Conservation (phyloP, 768 basidiomycete species). For the Gymnopilus dilepis region DNA sequence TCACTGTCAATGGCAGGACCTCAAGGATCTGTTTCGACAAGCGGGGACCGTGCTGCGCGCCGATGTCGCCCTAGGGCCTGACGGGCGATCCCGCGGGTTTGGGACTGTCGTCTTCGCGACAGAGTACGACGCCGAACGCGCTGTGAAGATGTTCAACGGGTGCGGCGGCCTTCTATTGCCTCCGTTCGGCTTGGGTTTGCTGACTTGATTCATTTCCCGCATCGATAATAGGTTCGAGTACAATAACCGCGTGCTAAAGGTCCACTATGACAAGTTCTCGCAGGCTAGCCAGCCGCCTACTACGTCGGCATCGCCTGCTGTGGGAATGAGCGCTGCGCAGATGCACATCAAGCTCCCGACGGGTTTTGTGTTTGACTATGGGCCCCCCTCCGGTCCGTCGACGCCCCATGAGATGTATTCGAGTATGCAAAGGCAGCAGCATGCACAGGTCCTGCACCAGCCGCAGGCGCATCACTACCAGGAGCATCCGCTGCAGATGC, state of each 20-base stretch:
- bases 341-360: conserved; percentile 39
- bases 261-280: conserved; percentile 88
- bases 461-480: conserved; percentile 71
- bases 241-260: conserved; percentile 85
- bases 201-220: background rate
- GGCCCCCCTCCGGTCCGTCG: conserved; percentile 42
- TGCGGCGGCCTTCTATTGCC: conserved; percentile 42
- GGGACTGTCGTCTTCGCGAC: conserved; percentile 90
- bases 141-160: conserved; percentile 91
- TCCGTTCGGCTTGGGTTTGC: conserved; percentile 12
- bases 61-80: conserved; percentile 86
- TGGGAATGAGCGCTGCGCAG: conserved; percentile 8
- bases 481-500: conserved; percentile 8
- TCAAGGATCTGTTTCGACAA: conserved; percentile 94
- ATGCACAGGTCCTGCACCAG: conserved; percentile 39
- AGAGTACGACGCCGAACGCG: conserved; percentile 83
- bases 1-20: conserved; percentile 97
- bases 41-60: conserved; percentile 91
- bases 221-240: conserved; percentile 82
- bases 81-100: conserved; percentile 90
- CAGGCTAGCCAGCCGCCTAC: conserved; percentile 30
- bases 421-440: conserved; percentile 17
- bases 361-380: conserved; percentile 43
- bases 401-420: conserved; percentile 31
- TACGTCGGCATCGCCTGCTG: conserved; percentile 1